phyloP scores from a whole-genome alignment of 257 asterid species.

The Solanum ossicruentum region DNA sequence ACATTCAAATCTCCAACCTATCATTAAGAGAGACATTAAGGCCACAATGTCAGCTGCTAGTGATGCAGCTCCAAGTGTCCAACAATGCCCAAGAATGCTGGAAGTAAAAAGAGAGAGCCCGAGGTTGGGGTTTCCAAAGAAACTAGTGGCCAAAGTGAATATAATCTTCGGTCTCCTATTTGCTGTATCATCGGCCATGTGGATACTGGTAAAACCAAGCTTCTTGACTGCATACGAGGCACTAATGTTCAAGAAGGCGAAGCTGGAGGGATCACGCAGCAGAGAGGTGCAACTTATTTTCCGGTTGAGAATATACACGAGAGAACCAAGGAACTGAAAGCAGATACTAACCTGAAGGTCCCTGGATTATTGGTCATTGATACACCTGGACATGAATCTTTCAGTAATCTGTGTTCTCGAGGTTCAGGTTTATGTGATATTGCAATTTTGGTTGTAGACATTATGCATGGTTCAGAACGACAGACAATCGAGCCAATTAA shows the following conservation, averaged over 20 bases:
- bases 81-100: too few species aligned
- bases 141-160: slow-evolving; percentile 11
- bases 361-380: slow-evolving; percentile 95
- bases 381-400: slow-evolving; percentile 98
- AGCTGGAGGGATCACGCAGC: slow-evolving; percentile 99
- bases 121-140: too few species aligned
- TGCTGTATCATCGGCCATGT: slow-evolving; percentile 99
- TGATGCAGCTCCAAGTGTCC: too few species aligned
- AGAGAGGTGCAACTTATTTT: slow-evolving; percentile 96
- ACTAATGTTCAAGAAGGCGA: slow-evolving; percentile 99
- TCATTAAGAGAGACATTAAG: too few species aligned
- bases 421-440: slow-evolving; percentile 97
- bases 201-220: slow-evolving; percentile 95
- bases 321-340: slow-evolving; percentile 90
- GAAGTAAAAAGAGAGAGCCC: too few species aligned
- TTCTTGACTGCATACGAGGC: slow-evolving; percentile 94
- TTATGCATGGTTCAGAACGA: slow-evolving; percentile 98
- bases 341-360: slow-evolving; percentile 86
- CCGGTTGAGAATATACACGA: slow-evolving; percentile 95
- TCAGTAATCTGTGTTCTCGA: slow-evolving; percentile 81
- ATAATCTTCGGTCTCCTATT: slow-evolving; percentile 75
- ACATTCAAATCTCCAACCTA: too few species aligned
- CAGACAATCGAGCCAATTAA: slow-evolving; percentile 93
- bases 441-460: slow-evolving; percentile 93
- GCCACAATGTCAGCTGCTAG: too few species aligned